Evolutionary conservation across 2,329 filamentous ascomycete species (phyloP).

Genomic region (Hansfordia pulvinata): DNA sequence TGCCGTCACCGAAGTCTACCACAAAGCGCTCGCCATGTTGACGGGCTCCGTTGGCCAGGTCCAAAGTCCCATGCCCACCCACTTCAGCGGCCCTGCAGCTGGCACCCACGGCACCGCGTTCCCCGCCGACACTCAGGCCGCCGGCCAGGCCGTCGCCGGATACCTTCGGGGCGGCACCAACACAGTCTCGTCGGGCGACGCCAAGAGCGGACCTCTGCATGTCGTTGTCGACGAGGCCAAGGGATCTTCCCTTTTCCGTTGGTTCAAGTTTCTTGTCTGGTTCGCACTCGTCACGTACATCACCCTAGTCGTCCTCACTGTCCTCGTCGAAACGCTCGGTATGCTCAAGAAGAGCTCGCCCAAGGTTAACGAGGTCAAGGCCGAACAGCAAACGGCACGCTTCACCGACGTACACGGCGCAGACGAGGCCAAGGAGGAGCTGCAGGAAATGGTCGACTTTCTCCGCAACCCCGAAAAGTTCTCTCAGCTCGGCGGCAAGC

Average conservation of each 20-base stretch:
- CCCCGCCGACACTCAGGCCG: slow-evolving; percentile 56
- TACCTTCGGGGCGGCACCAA: slow-evolving; percentile 54
- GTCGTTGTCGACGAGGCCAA: slow-evolving; percentile 90
- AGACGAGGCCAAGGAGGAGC: slow-evolving; percentile 94
- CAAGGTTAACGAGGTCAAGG: slow-evolving; percentile 70
- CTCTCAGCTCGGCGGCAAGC: slow-evolving; percentile 84
- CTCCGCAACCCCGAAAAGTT: slow-evolving; percentile 88
- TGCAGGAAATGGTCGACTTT: slow-evolving; percentile 95
- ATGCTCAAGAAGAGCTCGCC: slow-evolving; percentile 53
- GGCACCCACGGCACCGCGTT: slow-evolving; percentile 29
- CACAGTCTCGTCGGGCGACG: slow-evolving; percentile 31
- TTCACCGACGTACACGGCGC: slow-evolving; percentile 95
- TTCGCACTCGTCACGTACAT: slow-evolving; percentile 73
- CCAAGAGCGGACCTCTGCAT: slow-evolving; percentile 75
- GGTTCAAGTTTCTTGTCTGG: slow-evolving; percentile 73
- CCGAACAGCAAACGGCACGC: slow-evolving; percentile 80
- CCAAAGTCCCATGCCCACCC: no score
- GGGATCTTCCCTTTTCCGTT: slow-evolving; percentile 69
- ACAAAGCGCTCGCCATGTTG: slow-evolving; percentile 48
- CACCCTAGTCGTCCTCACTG: slow-evolving; percentile 63
- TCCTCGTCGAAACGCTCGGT: slow-evolving; percentile 71
- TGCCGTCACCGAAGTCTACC: slow-evolving; percentile 65
- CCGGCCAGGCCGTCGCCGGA: slow-evolving; percentile 71
- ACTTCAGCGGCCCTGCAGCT: slow-evolving; percentile 14
- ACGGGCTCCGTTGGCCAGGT: slow-evolving; percentile 52